Conservation (phyloP, 495 filamentous ascomycete genomes). For the Pyronema omphalodes region DNA sequence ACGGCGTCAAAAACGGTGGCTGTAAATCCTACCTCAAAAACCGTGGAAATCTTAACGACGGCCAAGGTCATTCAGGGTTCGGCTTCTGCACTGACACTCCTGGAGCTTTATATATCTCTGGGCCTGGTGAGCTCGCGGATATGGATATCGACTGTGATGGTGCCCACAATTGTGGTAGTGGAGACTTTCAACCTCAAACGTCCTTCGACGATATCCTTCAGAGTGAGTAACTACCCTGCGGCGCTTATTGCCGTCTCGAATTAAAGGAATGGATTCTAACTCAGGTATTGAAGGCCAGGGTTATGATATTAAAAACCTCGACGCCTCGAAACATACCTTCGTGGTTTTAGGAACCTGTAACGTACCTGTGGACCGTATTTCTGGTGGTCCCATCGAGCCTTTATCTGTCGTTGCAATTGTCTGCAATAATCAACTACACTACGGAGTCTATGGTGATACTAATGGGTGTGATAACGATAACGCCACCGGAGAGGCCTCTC, state of each 20-base stretch:
- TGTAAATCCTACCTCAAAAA: background rate
- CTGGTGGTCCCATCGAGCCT: constrained; percentile 35
- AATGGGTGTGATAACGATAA: constrained; percentile 31
- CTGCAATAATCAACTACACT: constrained; percentile 38
- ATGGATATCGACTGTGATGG: constrained; percentile 45
- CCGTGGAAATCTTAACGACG: background rate
- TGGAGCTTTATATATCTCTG: background rate
- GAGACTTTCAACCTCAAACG: background rate
- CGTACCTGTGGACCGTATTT: constrained; percentile 25
- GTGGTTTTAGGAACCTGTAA: constrained; percentile 1
- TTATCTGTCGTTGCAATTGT: constrained; percentile 45
- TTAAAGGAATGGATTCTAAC: background rate
- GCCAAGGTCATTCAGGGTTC: background rate
- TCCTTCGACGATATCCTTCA: background rate
- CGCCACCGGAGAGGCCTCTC: constrained; percentile 38
- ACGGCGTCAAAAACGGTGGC: background rate
- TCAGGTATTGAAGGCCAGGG: background rate
- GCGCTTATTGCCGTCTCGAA: no score
- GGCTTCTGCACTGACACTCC: constrained; percentile 3
- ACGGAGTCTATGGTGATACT: constrained; percentile 46
- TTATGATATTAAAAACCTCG: background rate
- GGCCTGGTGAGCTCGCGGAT: constrained; percentile 15
- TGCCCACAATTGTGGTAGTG: background rate
- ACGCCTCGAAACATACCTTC: background rate
- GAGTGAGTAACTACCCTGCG: background rate